phyloP scores from a whole-genome alignment of 129 eudicot genomes.

The Lonicera japonica region DNA sequence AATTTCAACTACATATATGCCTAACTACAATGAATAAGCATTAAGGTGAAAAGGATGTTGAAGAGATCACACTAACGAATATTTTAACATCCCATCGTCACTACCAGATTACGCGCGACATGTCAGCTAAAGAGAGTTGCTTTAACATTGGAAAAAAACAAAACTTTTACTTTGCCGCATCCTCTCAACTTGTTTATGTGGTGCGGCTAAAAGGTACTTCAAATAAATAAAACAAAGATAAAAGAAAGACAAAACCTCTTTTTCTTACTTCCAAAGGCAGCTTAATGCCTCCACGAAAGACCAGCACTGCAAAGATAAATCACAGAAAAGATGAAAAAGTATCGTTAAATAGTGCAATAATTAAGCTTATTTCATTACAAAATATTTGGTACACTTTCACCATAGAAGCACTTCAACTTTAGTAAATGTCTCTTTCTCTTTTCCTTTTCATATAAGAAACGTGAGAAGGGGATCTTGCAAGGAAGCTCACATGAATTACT shows the following conservation, averaged over 20 bases:
- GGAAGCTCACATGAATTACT: conserved; percentile 11
- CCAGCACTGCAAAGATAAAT: conserved; percentile 17
- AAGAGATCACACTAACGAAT: not conserved
- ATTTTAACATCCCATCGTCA: not conserved
- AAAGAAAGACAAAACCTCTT: conserved; percentile 13
- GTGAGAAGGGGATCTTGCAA: conserved; percentile 16
- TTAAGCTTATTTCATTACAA: conserved; percentile 20
- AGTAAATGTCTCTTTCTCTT: conserved; percentile 15
- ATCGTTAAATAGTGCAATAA: conserved; percentile 17
- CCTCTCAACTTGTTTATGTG: not conserved
- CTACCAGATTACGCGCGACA: not conserved
- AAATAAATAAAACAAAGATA: not conserved
- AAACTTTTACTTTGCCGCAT: not conserved
- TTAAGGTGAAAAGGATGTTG: too few species aligned
- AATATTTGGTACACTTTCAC: conserved; percentile 25
- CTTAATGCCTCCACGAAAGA: conserved; percentile 1
- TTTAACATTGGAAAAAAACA: not conserved
- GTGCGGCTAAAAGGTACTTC: not conserved
- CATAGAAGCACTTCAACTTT: conserved; percentile 16
- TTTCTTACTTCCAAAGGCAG: conserved; percentile 7
- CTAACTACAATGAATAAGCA: not conserved
- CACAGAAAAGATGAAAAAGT: conserved; percentile 12
- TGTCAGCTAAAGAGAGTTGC: not conserved
- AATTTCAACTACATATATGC: not conserved
- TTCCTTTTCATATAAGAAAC: conserved; percentile 20